Evolutionary conservation across 805 yeast species (phyloP), one percentile per base, ranked within the genome.

Genomic region (Schwanniomyces occidentalis): DNA sequence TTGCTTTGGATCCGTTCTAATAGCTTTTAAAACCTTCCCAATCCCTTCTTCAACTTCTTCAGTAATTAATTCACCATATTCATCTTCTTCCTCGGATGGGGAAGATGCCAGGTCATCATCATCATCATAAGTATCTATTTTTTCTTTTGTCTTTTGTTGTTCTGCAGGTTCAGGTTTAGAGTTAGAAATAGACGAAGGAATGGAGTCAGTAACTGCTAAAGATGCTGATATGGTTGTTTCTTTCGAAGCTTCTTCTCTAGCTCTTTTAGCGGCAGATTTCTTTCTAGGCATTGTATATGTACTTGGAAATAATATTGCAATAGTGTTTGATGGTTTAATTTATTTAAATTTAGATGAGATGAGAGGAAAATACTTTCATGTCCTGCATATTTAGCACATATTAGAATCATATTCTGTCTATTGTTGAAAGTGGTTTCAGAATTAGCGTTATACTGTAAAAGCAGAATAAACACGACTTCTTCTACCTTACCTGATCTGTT

Each of bases 31-130:
- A 2, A 93, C 95, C 27, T 80, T 72, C 33, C 73, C 69, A 45
- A 93, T 80, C 16, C 95, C 95, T 13, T 71, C 60, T 44, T 93
- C 97, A 7, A 93, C 86, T 32, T 85, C 89, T 30, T 78, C 88
- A 0, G 97, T 91, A 34, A 87, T 71, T 32, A 93, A 66, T 19
- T 89, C 95, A 34, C 96, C 99, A 46, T 60, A 82, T 41, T 90
- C 96, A 55, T 93, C 99, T 61, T 91, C 99, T 4, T 80, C 88
- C 54, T 87, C 95, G 6, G 69, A 71, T n/a, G 65, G 66, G 5
- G 52, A 52, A 9, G 53, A 60, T 3, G 49, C 57, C 8, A 27
- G 34, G 12, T 31, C 46, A 6, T 43, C 56, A 24, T 56, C 65
- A 30, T 54, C 62, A 10, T 26, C 30, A 33, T 54, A 42, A 13